Conservation (phyloP, 305 asterid genomes). For the Fraxinus albicans region DNA sequence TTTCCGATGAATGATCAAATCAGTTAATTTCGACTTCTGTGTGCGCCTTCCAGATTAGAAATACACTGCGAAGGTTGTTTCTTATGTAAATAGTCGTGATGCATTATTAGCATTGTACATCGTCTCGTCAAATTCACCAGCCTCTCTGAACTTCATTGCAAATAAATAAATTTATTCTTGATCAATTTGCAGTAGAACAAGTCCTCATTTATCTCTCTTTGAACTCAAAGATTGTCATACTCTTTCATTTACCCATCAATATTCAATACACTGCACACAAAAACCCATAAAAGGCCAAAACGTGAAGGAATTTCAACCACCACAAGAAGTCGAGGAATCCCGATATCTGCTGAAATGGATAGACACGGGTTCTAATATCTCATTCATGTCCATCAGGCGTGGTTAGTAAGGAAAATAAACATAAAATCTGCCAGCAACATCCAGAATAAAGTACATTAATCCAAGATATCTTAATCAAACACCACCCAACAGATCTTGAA, state of each 20-base stretch:
- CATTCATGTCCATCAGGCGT: background rate
- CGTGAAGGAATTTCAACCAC: background rate
- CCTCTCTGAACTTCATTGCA: background rate
- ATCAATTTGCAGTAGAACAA: background rate
- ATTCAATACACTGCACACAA: background rate
- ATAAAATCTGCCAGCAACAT: background rate
- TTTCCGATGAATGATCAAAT: constrained; percentile 50
- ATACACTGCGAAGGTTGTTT: background rate
- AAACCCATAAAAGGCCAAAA: background rate
- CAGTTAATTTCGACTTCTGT: constrained; percentile 4
- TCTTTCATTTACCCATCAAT: background rate
- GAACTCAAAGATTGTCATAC: background rate
- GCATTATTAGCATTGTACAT: background rate
- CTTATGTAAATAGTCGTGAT: background rate
- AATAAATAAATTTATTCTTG: background rate
- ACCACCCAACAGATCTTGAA: constrained; percentile 1
- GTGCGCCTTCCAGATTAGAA: background rate
- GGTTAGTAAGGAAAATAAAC: background rate
- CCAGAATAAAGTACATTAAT: background rate
- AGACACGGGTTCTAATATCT: background rate
- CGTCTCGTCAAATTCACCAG: background rate
- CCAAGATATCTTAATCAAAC: background rate
- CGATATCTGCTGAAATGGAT: background rate
- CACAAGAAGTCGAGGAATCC: background rate
- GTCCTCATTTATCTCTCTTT: background rate